Base-by-base conservation (phyloP, 2,329 filamentous ascomycete genomes). In the Cercospora berteroae region DNA sequence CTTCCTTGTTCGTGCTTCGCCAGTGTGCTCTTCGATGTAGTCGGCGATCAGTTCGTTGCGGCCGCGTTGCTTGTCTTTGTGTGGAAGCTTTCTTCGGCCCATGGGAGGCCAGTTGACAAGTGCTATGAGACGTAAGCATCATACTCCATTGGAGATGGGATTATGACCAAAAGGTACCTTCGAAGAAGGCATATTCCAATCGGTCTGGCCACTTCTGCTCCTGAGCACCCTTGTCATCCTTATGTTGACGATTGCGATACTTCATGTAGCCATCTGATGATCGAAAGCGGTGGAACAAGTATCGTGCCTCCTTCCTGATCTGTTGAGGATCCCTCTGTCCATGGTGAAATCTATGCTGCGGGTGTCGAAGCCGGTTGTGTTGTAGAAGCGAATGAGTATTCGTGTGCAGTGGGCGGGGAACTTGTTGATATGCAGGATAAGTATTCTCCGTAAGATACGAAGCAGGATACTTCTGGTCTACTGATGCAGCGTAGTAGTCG, bases 31-130 rank as follows among this genome's bases (percentile, higher is more conserved):
- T 70, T 80, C 78, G 67, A 89, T 88, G 62, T 83, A 86, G 71
- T 87, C 82, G 23, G 86, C 82, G 68, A 89, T 87, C 56, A 88
- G 78, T 76, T 89, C 87, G 73, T 89, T 89, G 44, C 87, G 83
- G 27, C 87, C 87, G 69, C 84, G 83, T 18, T 81, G 83, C 74
- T 85, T 84, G 56, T 83, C 83, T 65, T 85, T 80, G 66, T 77
- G 71, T 2, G 69, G 36, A 10, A 66, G 27, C 75, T 88, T 87
- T 71, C 81, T 81, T 25, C 85, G 82, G 12, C 87, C 87, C 82
- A 88, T 87, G 1, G 86, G 86, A 61, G 83, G 86, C 73, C 83
- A 85, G 70, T 83, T 81, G 16, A 88, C 81, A 20, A 86, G 81
- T 80, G 77, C 75, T 81, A 76, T 33, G 33, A 63, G 12, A 12